A percentile compares a stretch with the other conserved stretches of the same genome.
Conservation (phyloP, 192 early-diverging fungal species). For the Coemansia sp. region DNA sequence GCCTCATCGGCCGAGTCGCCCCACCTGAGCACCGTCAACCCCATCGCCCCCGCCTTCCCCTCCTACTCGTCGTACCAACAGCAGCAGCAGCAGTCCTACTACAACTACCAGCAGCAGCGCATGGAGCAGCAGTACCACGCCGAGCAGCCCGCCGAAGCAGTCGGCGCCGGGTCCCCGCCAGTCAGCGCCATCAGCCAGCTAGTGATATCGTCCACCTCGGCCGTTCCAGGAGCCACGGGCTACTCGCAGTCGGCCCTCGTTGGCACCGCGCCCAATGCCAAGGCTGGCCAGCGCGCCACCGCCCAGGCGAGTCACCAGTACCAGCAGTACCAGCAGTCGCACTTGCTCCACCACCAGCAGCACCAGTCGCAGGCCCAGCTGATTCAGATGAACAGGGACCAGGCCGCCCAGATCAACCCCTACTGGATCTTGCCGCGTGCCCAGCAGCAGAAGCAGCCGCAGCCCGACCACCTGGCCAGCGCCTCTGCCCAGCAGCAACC, state of each 20-base stretch:
- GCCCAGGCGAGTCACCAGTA: not conserved
- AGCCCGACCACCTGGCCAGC: slow-evolving; percentile 1
- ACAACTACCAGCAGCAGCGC: slow-evolving; percentile 18
- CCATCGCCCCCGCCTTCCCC: not conserved
- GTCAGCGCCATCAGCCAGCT: slow-evolving; percentile 11
- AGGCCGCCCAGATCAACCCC: slow-evolving; percentile 14
- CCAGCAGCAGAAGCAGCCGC: slow-evolving; percentile 21
- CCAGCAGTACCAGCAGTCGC: slow-evolving; percentile 8
- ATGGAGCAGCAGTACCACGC: slow-evolving; percentile 6
- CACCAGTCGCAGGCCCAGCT: slow-evolving; percentile 6
- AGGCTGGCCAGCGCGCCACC: not conserved
- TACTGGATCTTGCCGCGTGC: slow-evolving; percentile 35
- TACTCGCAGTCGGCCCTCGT: not conserved
- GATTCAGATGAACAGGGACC: slow-evolving; percentile 17
- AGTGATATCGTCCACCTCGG: slow-evolving; percentile 15
- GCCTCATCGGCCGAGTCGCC: slow-evolving; percentile 1
- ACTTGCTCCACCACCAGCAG: slow-evolving; percentile 4
- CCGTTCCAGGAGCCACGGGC: not conserved
- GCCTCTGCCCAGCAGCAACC: slow-evolving; percentile 7
- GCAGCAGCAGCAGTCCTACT: slow-evolving; percentile 12
- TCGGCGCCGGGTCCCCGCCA: slow-evolving; percentile 2
- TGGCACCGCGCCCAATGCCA: not conserved
- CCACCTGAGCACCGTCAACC: slow-evolving; percentile 3
- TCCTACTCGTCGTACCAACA: slow-evolving; percentile 11
- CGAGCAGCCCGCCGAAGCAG: slow-evolving; percentile 3